Conservation (phyloP, 1,139 yeast species). For the Yamadazyma dendronema region DNA sequence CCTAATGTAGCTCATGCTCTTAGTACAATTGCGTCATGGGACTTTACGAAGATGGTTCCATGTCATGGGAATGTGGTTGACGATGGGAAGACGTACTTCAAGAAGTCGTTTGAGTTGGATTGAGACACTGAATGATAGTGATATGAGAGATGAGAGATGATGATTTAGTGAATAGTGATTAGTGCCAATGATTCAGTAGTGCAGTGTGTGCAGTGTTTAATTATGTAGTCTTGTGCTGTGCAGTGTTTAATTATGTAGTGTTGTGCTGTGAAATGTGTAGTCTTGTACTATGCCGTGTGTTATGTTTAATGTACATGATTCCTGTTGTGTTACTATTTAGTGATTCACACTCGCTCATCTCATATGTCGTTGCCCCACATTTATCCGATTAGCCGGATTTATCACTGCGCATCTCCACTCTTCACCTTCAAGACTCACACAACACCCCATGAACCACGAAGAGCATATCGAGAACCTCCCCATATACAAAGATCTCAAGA, state of each 20-base stretch:
- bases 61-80: constrained; percentile 61
- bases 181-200: no score
- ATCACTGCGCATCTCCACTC: neutral
- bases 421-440: neutral
- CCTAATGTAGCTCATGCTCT: constrained; percentile 25
- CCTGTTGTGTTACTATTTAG: no score
- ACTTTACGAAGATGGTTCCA: constrained; percentile 48
- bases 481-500: constrained; percentile 7
- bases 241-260: no score
- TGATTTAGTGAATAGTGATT: no score
- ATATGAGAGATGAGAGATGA: no score
- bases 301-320: no score
- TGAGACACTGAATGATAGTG: no score
- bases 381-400: neutral
- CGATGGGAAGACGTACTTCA: constrained; percentile 36
- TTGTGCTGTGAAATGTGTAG: no score
- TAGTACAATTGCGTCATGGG: constrained; percentile 39
- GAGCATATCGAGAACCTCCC: constrained; percentile 4
- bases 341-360: neutral
- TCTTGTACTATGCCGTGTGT: no score
- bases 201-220: no score
- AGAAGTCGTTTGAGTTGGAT: constrained; percentile 15
- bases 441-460: constrained; percentile 3
- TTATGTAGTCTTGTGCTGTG: no score
- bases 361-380: neutral